These are phyloP conservation scores for Eutypella sp. DNA, from an alignment of 2,329 filamentous ascomycete species.

Conservation along the genomic window DNA sequence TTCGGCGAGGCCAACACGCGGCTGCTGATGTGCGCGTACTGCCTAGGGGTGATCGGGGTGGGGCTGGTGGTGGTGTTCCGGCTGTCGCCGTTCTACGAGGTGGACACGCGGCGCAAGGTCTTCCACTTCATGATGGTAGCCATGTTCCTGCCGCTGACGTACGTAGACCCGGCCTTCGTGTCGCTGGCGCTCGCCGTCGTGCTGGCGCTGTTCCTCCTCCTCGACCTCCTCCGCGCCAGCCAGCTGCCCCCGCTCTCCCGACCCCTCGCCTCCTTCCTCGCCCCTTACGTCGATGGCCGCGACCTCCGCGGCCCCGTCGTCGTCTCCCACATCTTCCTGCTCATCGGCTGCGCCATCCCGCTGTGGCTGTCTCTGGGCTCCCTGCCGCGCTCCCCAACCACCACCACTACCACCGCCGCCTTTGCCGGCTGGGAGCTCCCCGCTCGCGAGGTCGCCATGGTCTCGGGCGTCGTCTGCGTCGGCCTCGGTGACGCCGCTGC, in stretches of 20 bases:
- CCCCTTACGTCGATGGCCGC: constrained; percentile 89
- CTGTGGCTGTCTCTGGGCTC: constrained; percentile 83
- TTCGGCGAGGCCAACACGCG: constrained; percentile 77
- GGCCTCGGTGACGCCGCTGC: constrained; percentile 93
- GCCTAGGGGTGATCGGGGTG: constrained; percentile 58
- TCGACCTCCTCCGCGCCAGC: constrained; percentile 84
- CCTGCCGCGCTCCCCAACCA: constrained; percentile 50
- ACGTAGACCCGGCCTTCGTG: constrained; percentile 78
- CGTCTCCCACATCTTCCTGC: constrained; percentile 90
- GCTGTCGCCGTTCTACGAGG: constrained; percentile 73
- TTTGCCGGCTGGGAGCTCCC: constrained; percentile 72
- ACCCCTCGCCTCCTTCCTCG: constrained; percentile 79
- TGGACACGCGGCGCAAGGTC: constrained; percentile 92
- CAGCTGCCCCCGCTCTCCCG: constrained; percentile 87
- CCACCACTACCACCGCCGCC: constrained; percentile 43
- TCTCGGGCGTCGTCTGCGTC: constrained; percentile 88
- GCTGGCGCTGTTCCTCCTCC: constrained; percentile 77
- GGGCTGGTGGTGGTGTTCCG: constrained; percentile 73
- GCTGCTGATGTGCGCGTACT: constrained; percentile 73
- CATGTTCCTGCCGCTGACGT: constrained; percentile 87
- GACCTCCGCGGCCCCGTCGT: constrained; percentile 93
- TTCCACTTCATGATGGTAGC: constrained; percentile 98
- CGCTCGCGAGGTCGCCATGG: constrained; percentile 77
- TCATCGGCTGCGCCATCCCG: constrained; percentile 92
- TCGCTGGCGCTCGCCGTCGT: constrained; percentile 75